A percentile compares a stretch with the other conserved stretches of the same genome.
Conservation (phyloP, 306 rosid species). For the Crotalaria pallida region DNA sequence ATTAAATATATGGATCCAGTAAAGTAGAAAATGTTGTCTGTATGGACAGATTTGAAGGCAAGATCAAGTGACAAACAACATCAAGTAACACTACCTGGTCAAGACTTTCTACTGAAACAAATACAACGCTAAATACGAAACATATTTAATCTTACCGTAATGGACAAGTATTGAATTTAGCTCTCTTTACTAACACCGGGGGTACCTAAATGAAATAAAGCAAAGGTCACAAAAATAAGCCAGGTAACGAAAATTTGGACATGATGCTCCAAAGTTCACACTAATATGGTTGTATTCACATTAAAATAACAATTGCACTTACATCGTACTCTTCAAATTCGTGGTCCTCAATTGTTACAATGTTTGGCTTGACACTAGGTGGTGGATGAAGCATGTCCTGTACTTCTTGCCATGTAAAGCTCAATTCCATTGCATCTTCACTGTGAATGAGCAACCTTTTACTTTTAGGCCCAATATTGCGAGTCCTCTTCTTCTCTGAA, state of each 20-base stretch:
- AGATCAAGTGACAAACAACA: neutral
- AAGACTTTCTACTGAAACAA: constrained; percentile 1
- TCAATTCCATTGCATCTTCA: constrained; percentile 80
- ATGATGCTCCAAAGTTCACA: neutral
- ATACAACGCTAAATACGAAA: neutral
- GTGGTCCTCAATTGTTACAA: constrained; percentile 81
- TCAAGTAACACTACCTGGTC: neutral
- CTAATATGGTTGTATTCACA: neutral
- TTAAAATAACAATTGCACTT: constrained; percentile 27
- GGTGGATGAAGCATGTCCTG: constrained; percentile 97
- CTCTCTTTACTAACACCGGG: constrained; percentile 90
- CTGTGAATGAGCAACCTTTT: constrained; percentile 79
- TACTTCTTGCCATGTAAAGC: constrained; percentile 98
- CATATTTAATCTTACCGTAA: constrained; percentile 57
- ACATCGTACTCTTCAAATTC: constrained; percentile 92
- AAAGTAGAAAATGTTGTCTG: neutral
- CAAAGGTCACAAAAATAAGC: constrained; percentile 21
- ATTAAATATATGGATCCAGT: neutral
- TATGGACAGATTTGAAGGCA: constrained; percentile 3
- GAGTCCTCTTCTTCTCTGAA: constrained; percentile 77
- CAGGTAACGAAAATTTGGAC: constrained; percentile 16
- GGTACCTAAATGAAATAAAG: constrained; percentile 66
- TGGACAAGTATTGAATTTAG: constrained; percentile 56
- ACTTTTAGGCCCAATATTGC: constrained; percentile 82
- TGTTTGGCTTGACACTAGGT: constrained; percentile 68